Conservation (phyloP, 23 red algal genomes). For the Gracilariopsis chorda region DNA sequence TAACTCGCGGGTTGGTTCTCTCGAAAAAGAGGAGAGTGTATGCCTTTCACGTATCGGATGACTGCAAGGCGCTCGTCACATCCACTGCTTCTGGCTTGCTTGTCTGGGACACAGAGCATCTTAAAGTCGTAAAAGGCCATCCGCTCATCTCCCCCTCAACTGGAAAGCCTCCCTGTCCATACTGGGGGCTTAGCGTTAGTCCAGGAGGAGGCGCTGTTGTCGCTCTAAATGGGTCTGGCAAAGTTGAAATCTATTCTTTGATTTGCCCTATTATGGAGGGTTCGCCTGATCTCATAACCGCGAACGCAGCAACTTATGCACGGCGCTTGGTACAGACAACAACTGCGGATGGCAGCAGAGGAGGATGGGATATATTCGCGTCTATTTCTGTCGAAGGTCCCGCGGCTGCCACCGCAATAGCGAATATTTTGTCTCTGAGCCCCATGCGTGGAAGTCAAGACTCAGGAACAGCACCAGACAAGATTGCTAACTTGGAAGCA, state of each 20-base stretch:
- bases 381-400: slow-evolving; percentile 36
- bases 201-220: slow-evolving; percentile 23
- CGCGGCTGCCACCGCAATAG: neutral
- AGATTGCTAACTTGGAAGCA: slow-evolving; percentile 6
- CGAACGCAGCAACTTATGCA: neutral
- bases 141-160: neutral
- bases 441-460: slow-evolving; percentile 1
- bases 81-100: slow-evolving; percentile 13
- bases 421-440: neutral
- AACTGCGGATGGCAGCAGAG: neutral
- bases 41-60: slow-evolving; percentile 17
- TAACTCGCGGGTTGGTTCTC: slow-evolving; percentile 12
- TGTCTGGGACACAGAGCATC: slow-evolving; percentile 34
- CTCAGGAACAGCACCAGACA: neutral
- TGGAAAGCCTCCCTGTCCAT: slow-evolving; percentile 5
- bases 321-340: slow-evolving; percentile 7
- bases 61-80: slow-evolving; percentile 46
- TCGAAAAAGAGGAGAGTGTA: slow-evolving; percentile 36
- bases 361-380: slow-evolving; percentile 54
- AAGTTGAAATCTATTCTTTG: slow-evolving; percentile 28
- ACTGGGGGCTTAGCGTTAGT: slow-evolving; percentile 54
- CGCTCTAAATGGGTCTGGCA: slow-evolving; percentile 42
- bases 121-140: slow-evolving; percentile 24
- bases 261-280: slow-evolving; percentile 1
- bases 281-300: neutral